Percentiles rank a stretch among this genome's conserved stretches.
Conservation (phyloP, 2,329 filamentous ascomycete genomes). For the Rhynchosporium graminicola region DNA sequence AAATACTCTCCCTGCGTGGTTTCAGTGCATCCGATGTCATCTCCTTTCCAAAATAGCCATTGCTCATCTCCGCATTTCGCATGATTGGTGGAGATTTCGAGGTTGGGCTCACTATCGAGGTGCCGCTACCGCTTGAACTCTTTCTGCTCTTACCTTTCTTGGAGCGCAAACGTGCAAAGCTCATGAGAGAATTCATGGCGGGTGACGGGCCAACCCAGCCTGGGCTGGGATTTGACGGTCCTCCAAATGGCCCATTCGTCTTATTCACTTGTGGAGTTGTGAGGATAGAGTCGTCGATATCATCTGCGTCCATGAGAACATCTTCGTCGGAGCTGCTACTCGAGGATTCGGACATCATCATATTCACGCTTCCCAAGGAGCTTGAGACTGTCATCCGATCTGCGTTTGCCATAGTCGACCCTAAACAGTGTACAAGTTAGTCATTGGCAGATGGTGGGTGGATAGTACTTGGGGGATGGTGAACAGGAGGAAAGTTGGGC, state of each 20-base stretch:
- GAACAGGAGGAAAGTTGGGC: neutral
- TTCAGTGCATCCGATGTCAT: constrained; percentile 48
- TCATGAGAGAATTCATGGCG: constrained; percentile 74
- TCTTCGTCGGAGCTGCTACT: constrained; percentile 71
- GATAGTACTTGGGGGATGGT: neutral
- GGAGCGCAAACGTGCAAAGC: constrained; percentile 67
- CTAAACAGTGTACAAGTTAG: neutral
- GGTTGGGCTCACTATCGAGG: constrained; percentile 66
- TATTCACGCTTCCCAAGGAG: constrained; percentile 55
- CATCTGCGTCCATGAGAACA: constrained; percentile 69
- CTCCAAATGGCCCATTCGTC: constrained; percentile 49
- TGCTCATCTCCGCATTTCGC: constrained; percentile 37
- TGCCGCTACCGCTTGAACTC: constrained; percentile 70
- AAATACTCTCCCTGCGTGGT: constrained; percentile 82
- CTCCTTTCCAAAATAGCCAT: constrained; percentile 55
- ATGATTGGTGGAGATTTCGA: constrained; percentile 75
- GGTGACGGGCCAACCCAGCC: constrained; percentile 69
- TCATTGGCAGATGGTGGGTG: neutral
- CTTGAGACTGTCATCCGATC: constrained; percentile 75
- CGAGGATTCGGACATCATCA: constrained; percentile 81
- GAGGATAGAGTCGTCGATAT: constrained; percentile 76
- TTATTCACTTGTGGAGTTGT: constrained; percentile 79
- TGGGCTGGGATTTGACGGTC: constrained; percentile 48
- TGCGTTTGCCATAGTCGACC: constrained; percentile 66
- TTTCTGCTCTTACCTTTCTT: constrained; percentile 63